Evolutionary conservation across 2,329 filamentous ascomycete species (phyloP).

Genomic region (Zymoseptoria ardabiliae): DNA sequence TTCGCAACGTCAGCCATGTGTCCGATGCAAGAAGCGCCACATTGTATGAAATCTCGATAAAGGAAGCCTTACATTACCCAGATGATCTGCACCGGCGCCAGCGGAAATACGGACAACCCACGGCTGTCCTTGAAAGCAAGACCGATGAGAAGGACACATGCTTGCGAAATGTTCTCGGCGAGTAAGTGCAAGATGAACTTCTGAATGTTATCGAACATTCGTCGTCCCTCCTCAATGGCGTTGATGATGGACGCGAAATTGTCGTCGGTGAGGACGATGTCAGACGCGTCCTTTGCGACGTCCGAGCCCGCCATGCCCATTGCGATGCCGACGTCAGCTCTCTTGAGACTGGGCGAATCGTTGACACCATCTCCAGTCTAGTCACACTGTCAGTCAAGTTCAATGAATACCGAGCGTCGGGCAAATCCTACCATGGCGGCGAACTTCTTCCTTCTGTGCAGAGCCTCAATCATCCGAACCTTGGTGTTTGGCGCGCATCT

Average conservation of each 20-base stretch:
- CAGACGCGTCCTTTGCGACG: slow-evolving; percentile 72
- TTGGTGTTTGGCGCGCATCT: slow-evolving; percentile 81
- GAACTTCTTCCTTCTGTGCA: slow-evolving; percentile 67
- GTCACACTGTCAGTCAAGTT: no score
- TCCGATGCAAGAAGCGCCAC: neutral
- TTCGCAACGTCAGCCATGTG: slow-evolving; percentile 30
- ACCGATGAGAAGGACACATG: slow-evolving; percentile 71
- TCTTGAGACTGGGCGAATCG: slow-evolving; percentile 72
- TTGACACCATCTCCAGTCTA: slow-evolving; percentile 81
- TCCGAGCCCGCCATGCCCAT: slow-evolving; percentile 82
- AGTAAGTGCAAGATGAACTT: slow-evolving; percentile 86
- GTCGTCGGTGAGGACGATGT: slow-evolving; percentile 83
- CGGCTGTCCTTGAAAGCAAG: slow-evolving; percentile 69
- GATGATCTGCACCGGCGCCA: slow-evolving; percentile 77
- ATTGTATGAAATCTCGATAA: neutral
- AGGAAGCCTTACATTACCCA: slow-evolving; percentile 38
- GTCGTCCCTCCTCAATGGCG: slow-evolving; percentile 72
- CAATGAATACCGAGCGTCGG: no score
- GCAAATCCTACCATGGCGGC: slow-evolving; percentile 58
- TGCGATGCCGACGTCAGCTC: slow-evolving; percentile 77
- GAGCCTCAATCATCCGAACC: slow-evolving; percentile 82
- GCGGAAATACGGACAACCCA: slow-evolving; percentile 73
- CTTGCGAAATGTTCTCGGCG: slow-evolving; percentile 90
- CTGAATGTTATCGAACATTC: slow-evolving; percentile 85
- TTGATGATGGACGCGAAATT: slow-evolving; percentile 83